Base-by-base conservation (phyloP, 768 basidiomycete species). In the Xerocomus spinulosus region DNA sequence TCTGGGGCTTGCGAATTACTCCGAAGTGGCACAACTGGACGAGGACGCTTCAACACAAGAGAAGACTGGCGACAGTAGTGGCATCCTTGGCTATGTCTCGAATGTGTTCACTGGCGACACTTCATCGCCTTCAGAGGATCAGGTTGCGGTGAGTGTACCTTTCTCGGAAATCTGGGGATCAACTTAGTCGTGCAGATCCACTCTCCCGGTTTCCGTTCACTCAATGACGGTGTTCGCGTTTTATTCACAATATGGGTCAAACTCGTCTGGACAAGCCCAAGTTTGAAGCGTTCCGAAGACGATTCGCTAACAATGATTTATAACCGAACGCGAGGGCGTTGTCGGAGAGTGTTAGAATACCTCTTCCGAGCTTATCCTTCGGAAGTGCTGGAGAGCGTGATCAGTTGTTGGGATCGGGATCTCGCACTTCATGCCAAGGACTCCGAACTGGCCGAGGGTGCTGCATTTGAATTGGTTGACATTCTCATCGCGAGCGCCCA, bases 41-140 rank as follows among this genome's bases (percentile, higher is more conserved):
- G 85, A 86, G 15, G 87, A 88, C 9, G 67, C 68, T 13, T 57
- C 66, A 12, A 56, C 60, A 0, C 59, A 72, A 15, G 89, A 83
- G 54, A 88, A 80, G 56, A 56, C 63, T 20, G 71, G 67, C 3
- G 82, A 84, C 53, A 72, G 73, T 9, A 74, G 78, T 59, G 85
- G 93, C 2, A 68, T 98, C 10, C 73, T 97, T 0, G 92, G 93
- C 9, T 88, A 92, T 58, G 85, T 99, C 43, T 93, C 92, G 2
- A 89, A 82, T 46, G 94, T 97, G 2, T 94, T 99, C 59, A 80
- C 86, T 34, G 81, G 82, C 0, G 89, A 92, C n/a, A 75, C 70
- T 29, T 58, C 69, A 9, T 67, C 74, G 10, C 62, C 66, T 46
- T 59, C 67, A 14, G 81, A 81, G 13, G 85, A 85, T 30, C 78